These are phyloP conservation scores for Chimonanthus salicifolius DNA, from an alignment of 164 flowering plant species.

Conservation along the genomic window DNA sequence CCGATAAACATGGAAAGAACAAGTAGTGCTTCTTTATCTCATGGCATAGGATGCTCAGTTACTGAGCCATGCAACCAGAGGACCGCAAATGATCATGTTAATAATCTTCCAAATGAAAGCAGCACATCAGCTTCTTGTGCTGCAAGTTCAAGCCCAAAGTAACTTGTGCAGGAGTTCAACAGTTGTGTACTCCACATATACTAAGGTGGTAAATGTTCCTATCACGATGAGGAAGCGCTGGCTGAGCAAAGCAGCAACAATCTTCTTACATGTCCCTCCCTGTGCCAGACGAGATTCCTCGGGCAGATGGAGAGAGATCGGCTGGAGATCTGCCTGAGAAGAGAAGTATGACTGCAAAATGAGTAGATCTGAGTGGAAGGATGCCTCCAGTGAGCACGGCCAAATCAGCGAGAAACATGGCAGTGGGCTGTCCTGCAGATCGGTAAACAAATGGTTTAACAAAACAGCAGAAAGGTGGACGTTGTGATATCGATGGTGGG, in stretches of 20 bases:
- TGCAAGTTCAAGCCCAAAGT: conserved; percentile 47
- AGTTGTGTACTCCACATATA: conserved; percentile 28
- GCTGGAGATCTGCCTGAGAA: no score
- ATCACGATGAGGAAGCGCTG: neutral
- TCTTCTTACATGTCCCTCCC: no score
- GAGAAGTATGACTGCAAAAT: no score
- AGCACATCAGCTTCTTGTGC: conserved; percentile 39
- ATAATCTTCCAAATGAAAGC: conserved; percentile 20
- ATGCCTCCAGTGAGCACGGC: no score
- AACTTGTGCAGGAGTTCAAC: conserved; percentile 13
- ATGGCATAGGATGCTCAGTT: conserved; percentile 22
- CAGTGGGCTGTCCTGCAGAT: no score
- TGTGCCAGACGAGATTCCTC: no score
- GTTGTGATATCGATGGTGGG: no score
- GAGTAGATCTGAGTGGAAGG: no score
- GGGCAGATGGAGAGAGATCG: no score
- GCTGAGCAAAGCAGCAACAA: neutral
- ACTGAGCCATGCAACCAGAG: conserved; percentile 26
- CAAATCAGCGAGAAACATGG: no score
- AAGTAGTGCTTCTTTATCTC: conserved; percentile 24
- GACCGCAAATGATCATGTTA: conserved; percentile 22
- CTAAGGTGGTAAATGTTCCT: conserved; percentile 19
- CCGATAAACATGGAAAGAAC: conserved; percentile 9
- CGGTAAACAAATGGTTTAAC: no score
- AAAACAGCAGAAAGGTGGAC: no score